Evolutionary conservation across 768 basidiomycete genomes (phyloP).

Genomic region (Scleroderma citrinum): DNA sequence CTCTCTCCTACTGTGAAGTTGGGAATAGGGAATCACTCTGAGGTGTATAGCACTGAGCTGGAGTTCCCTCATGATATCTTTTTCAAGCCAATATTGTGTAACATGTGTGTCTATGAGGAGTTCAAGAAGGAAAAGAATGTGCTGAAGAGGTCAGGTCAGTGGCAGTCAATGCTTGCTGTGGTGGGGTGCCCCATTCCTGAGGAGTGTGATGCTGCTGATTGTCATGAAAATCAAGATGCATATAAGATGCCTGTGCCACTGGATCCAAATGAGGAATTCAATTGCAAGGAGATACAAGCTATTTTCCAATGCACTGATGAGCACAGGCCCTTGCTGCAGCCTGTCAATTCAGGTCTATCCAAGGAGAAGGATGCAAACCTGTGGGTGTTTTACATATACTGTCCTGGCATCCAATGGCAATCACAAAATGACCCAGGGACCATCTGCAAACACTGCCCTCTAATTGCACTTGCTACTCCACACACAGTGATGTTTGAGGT

Average conservation of each 20-base stretch:
- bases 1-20: constrained; percentile 31
- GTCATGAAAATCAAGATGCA: constrained; percentile 1
- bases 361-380: too few species aligned
- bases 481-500: constrained; percentile 36
- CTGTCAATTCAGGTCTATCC: neutral
- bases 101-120: constrained; percentile 32
- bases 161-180: constrained; percentile 14
- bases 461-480: constrained; percentile 1
- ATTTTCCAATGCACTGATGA: neutral
- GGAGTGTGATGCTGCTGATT: neutral
- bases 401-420: constrained; percentile 10
- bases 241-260: neutral
- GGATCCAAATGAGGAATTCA: neutral
- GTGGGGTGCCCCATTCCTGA: neutral
- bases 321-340: neutral
- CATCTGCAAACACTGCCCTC: too few species aligned
- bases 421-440: too few species aligned
- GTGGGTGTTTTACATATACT: neutral
- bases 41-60: constrained; percentile 45
- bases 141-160: constrained; percentile 19
- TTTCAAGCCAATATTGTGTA: constrained; percentile 31
- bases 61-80: constrained; percentile 44
- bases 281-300: neutral
- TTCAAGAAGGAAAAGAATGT: constrained; percentile 15
- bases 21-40: constrained; percentile 49